Percentiles rank a stretch among this genome's conserved stretches.
phyloP scores from a whole-genome alignment of 352 stramenopile genomes.

The Blastocystis sp. region DNA sequence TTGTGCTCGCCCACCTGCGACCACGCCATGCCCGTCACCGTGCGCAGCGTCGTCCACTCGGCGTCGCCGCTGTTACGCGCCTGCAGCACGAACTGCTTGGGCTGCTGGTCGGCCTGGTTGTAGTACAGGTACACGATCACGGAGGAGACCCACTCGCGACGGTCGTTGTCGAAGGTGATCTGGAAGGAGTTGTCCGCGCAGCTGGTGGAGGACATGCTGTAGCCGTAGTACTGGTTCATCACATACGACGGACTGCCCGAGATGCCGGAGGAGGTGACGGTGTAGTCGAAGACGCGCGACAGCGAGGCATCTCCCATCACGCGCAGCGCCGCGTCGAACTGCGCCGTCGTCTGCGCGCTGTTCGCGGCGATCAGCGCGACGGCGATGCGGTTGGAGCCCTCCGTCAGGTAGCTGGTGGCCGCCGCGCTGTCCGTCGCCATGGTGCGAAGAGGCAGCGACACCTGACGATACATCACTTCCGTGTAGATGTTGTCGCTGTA shows the following conservation, averaged over 20 bases:
- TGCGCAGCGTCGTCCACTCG: neutral
- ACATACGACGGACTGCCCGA: neutral
- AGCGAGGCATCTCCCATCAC: neutral
- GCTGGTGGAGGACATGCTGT: neutral
- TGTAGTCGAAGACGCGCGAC: neutral
- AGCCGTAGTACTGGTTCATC: neutral
- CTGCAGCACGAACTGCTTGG: neutral
- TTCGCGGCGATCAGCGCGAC: neutral
- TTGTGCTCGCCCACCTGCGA: no score
- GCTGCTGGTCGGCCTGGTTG: neutral
- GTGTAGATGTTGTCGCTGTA: neutral
- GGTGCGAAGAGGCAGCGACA: neutral
- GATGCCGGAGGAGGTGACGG: neutral
- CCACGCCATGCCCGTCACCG: neutral
- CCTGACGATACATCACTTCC: conserved; percentile 13
- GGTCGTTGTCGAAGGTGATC: neutral
- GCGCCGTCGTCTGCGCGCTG: neutral
- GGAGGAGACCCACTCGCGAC: conserved; percentile 15
- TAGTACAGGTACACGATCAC: neutral
- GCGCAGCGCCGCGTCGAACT: neutral
- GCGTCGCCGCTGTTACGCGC: neutral
- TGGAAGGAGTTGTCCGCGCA: neutral
- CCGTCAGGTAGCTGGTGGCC: neutral
- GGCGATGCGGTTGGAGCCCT: neutral
- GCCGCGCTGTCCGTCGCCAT: neutral